Evolutionary conservation across 2,329 filamentous ascomycete genomes (phyloP).

Genomic region (Scedosporium boydii): DNA sequence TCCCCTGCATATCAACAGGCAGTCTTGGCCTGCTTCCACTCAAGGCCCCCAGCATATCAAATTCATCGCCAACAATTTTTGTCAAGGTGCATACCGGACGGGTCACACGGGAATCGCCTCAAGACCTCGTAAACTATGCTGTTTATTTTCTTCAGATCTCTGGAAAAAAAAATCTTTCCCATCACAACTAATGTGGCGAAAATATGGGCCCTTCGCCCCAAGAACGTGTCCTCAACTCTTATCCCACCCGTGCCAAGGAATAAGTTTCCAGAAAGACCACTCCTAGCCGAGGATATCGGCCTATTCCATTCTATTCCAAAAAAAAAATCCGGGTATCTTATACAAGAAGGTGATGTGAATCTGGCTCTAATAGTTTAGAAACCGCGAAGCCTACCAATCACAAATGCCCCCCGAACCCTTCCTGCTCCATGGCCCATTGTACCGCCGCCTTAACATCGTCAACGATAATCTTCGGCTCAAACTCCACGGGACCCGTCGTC

Average conservation of each 20-base stretch:
- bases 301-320: neutral
- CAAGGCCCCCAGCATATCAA: no score
- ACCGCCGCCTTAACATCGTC: constrained; percentile 71
- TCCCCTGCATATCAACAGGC: no score
- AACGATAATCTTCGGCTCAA: constrained; percentile 55
- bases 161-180: no score
- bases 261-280: neutral
- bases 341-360: neutral
- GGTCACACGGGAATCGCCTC: no score
- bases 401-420: constrained; percentile 27
- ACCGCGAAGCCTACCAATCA: neutral
- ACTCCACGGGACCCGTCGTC: constrained; percentile 40
- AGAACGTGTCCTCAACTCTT: no score
- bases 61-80: no score
- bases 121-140: no score
- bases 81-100: no score
- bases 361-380: neutral
- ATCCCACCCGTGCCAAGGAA: neutral
- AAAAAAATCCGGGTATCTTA: neutral
- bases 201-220: no score
- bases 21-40: no score
- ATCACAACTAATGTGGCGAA: no score
- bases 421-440: constrained; percentile 59
- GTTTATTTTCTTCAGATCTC: no score
- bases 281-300: neutral